These are phyloP conservation scores for Saccharomycopsis schoenii DNA, from an alignment of 805 yeast species.

Conservation along the genomic window DNA sequence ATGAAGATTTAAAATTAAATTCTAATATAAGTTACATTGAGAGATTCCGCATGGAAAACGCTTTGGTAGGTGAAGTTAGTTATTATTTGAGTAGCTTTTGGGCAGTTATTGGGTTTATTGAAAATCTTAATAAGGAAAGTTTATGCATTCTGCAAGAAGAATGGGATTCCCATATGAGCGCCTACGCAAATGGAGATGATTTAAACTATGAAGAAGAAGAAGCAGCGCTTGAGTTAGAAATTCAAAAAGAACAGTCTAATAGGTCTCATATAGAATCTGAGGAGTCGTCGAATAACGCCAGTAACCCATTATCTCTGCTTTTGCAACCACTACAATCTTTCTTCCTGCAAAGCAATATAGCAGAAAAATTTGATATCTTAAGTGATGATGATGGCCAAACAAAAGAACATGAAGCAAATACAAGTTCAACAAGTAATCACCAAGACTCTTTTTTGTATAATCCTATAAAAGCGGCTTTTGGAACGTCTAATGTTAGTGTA, in stretches of 20 bases:
- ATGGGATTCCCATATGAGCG: conserved; percentile 39
- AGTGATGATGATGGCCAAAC: not conserved
- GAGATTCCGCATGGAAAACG: conserved; percentile 65
- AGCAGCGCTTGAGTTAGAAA: conserved; percentile 18
- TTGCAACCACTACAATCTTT: conserved; percentile 17
- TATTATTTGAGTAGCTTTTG: conserved; percentile 86
- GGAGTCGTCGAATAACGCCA: not conserved
- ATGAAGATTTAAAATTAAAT: conserved; percentile 30
- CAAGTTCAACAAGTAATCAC: conserved; percentile 1
- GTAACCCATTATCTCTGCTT: conserved; percentile 4
- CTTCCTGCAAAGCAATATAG: conserved; percentile 6
- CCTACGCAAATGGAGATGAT: conserved; percentile 25
- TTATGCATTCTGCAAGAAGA: conserved; percentile 56
- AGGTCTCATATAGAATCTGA: not conserved
- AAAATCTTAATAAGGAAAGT: conserved; percentile 44
- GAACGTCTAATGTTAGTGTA: not conserved
- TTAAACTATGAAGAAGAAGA: conserved; percentile 26
- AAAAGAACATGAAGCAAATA: not conserved
- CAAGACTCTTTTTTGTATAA: not conserved
- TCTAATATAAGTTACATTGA: conserved; percentile 82
- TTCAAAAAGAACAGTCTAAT: conserved; percentile 1
- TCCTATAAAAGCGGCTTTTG: conserved; percentile 18
- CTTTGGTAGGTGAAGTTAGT: conserved; percentile 79
- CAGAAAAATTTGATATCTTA: not conserved
- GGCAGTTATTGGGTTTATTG: conserved; percentile 77